Conservation (phyloP, 495 filamentous ascomycete genomes). For the Lindgomyces ingoldianus region DNA sequence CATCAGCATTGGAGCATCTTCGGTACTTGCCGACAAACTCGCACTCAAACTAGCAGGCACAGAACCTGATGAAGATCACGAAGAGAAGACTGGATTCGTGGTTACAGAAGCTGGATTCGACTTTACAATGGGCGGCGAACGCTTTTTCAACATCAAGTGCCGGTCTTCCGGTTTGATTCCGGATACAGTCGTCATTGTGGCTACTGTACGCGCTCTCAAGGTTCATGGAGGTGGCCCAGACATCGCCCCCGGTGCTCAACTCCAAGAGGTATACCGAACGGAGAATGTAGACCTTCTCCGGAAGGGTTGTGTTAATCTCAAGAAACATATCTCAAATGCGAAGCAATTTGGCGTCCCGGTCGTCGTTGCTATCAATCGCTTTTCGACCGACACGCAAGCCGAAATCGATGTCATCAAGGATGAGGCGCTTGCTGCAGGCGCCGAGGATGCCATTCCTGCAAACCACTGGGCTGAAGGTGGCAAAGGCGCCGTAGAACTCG, state of each 20-base stretch:
- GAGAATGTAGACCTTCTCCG: constrained; percentile 92
- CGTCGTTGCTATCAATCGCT: constrained; percentile 97
- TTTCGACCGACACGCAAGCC: constrained; percentile 89
- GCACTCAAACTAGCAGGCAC: constrained; percentile 95
- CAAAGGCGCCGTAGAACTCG: constrained; percentile 84
- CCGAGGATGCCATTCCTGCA: constrained; percentile 87
- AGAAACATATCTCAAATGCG: constrained; percentile 90
- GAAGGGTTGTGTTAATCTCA: constrained; percentile 87
- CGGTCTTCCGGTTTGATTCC: constrained; percentile 88
- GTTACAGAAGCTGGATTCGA: constrained; percentile 98
- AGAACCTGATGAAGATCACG: constrained; percentile 87
- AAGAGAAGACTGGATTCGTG: constrained; percentile 87
- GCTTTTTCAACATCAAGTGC: constrained; percentile 99
- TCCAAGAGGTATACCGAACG: constrained; percentile 81
- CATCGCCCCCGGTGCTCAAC: constrained; percentile 79
- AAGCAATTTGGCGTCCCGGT: constrained; percentile 86
- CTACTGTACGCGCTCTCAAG: constrained; percentile 92
- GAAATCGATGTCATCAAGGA: constrained; percentile 87
- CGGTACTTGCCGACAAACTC: constrained; percentile 90
- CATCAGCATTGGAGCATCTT: constrained; percentile 95
- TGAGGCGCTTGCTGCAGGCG: constrained; percentile 88
- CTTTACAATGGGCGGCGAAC: constrained; percentile 99
- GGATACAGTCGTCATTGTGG: constrained; percentile 91
- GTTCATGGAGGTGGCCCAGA: constrained; percentile 94
- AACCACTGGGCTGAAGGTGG: constrained; percentile 98